Conservation (phyloP, 495 filamentous ascomycete genomes). For the Podospora bellae-mahoneyi region DNA sequence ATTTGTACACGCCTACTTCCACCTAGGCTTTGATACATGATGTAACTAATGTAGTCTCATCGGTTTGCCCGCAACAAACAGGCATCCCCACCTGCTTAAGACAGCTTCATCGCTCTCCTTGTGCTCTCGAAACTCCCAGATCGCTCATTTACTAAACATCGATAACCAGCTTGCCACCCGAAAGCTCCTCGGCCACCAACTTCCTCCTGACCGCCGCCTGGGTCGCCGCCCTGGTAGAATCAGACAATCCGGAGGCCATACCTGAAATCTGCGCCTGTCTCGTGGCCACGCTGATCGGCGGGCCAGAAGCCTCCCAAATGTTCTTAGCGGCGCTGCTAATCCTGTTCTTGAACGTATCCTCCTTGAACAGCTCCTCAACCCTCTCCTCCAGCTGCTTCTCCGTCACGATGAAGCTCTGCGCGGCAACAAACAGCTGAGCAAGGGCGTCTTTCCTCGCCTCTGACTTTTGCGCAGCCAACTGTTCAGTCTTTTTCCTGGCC, state of each 20-base stretch:
- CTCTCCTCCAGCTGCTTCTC: slow-evolving; percentile 41
- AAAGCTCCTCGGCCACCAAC: slow-evolving; percentile 47
- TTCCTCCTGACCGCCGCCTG: slow-evolving; percentile 37
- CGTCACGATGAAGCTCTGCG: slow-evolving; percentile 45
- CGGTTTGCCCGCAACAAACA: neutral
- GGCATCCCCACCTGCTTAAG: no score
- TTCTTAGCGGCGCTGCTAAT: slow-evolving; percentile 30
- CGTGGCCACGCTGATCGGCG: slow-evolving; percentile 32
- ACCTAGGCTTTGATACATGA: slow-evolving; percentile 19
- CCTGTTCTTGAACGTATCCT: slow-evolving; percentile 23
- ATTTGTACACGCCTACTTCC: slow-evolving; percentile 25
- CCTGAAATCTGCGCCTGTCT: slow-evolving; percentile 30
- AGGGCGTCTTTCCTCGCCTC: slow-evolving; percentile 46
- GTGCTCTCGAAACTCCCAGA: neutral
- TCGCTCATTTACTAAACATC: neutral
- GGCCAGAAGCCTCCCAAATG: slow-evolving; percentile 38
- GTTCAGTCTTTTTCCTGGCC: slow-evolving; percentile 26
- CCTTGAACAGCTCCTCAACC: slow-evolving; percentile 37
- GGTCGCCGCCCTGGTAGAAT: slow-evolving; percentile 21
- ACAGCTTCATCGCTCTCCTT: neutral
- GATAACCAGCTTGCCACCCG: slow-evolving; percentile 45
- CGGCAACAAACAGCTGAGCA: slow-evolving; percentile 46
- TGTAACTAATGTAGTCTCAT: neutral
- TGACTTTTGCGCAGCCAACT: slow-evolving; percentile 25
- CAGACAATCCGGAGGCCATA: slow-evolving; percentile 18